Conservation (phyloP, 352 stramenopile species). For the Pythium oligandrum region DNA sequence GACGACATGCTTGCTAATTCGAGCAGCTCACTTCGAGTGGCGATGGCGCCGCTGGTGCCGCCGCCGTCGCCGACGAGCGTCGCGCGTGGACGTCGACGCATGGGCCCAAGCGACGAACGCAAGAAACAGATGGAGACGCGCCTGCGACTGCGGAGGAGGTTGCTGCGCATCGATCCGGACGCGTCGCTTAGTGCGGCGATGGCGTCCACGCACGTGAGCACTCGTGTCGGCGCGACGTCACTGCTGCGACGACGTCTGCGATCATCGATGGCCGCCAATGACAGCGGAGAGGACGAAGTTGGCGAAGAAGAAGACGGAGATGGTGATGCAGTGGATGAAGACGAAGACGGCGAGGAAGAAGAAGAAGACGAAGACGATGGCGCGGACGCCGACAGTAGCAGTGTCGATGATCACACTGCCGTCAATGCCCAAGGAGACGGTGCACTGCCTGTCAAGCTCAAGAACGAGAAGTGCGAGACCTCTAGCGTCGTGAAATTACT, state of each 20-base stretch:
- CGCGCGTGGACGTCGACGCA: too few species aligned
- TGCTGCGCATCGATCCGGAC: conserved; percentile 37
- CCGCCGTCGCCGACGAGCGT: too few species aligned
- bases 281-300: conserved; percentile 6
- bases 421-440: background rate
- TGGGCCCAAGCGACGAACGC: background rate
- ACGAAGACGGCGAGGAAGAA: conserved; percentile 40
- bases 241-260: background rate
- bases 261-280: background rate
- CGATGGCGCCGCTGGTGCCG: too few species aligned
- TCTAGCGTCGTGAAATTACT: conserved; percentile 41
- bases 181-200: background rate
- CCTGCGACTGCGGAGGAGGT: conserved; percentile 25
- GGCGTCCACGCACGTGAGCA: background rate
- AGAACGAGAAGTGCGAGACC: conserved; percentile 32
- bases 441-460: conserved; percentile 7
- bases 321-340: conserved; percentile 36
- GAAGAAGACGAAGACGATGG: conserved; percentile 29
- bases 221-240: background rate
- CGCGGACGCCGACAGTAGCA: conserved; percentile 6
- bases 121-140: conserved; percentile 32
- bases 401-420: background rate
- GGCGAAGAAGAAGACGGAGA: conserved; percentile 19
- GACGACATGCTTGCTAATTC: too few species aligned
- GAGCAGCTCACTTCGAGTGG: too few species aligned